Base-by-base conservation (phyloP, 176 grass and related monocot genomes). In the Oryza meridionalis region DNA sequence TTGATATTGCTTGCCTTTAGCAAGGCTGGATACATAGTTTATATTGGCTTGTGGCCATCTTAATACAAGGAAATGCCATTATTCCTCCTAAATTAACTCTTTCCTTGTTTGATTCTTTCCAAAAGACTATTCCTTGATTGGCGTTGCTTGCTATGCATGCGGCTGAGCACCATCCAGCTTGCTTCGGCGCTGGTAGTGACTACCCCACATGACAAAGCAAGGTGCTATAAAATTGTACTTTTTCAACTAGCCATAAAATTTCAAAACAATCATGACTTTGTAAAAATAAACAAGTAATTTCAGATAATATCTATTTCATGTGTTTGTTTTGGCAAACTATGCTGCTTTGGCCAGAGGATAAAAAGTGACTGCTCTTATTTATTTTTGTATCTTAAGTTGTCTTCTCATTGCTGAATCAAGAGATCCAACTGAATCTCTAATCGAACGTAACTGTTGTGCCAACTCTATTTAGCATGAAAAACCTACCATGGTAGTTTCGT, bases 311-410 rank as follows among this genome's bases (percentile, higher is more conserved):
- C 7, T 6, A 37, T 43, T 26, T 77, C 11, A 38, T n/a, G 6
- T 68, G 66, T 67, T 47, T 3, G 22, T 69, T 42, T 45, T 75
- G 13, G 26, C 17, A 83, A 82, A 42, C 44, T n/a, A 5, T 63
- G 69, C 55, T 33, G 79, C 32, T 33, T 9, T 67, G 32, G 24
- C 43, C 11, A 27, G 45, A 67, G 21, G 45, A 75, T 47, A 40
- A n/a, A n/a, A 53, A 40, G 71, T 65, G 0, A 35, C 24, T 73
- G 16, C 58, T 75, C 16, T 64, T 67, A 14, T 72, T 53, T 31
- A 14, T 79, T 50, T 26, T 9, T 78, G 29, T 37, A 33, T 61
- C 12, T 67, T 24, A 70, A 81, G 35, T n/a, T 78, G 2, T 9
- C 45, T 37, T 64, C 17, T 12, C 44, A 13, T 46, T 13, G 2